These are phyloP conservation scores for Nymphaea colorata DNA, from an alignment of 164 flowering plant genomes.

Conservation along the genomic window DNA sequence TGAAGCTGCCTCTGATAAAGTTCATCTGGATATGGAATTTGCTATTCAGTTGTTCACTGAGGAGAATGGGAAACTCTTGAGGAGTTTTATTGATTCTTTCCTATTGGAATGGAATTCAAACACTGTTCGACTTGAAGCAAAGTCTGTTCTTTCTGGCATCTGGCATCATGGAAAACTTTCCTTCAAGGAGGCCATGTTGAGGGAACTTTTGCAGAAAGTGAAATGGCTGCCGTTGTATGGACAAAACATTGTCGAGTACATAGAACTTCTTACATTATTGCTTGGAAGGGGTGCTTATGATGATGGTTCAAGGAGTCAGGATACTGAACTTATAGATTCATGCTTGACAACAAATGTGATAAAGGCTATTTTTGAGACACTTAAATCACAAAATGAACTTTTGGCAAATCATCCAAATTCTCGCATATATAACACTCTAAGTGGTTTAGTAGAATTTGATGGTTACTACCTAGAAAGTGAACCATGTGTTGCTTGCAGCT, in stretches of 20 bases:
- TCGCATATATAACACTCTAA: slow-evolving; percentile 87
- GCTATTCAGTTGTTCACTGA: slow-evolving; percentile 58
- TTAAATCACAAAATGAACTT: slow-evolving; percentile 87
- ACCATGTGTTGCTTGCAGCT: slow-evolving; percentile 99
- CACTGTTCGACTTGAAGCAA: slow-evolving; percentile 81
- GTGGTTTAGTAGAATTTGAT: slow-evolving; percentile 94
- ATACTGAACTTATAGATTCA: slow-evolving; percentile 50
- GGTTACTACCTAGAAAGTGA: slow-evolving; percentile 99
- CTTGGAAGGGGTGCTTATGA: slow-evolving; percentile 61
- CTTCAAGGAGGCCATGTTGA: slow-evolving; percentile 64
- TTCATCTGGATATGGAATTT: slow-evolving; percentile 82
- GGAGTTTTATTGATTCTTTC: slow-evolving; percentile 72
- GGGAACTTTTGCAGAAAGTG: slow-evolving; percentile 58
- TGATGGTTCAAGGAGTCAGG: slow-evolving; percentile 47
- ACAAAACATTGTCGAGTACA: slow-evolving; percentile 82
- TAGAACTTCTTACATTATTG: slow-evolving; percentile 68
- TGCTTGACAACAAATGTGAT: slow-evolving; percentile 79
- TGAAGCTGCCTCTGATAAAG: slow-evolving; percentile 70
- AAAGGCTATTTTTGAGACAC: slow-evolving; percentile 77
- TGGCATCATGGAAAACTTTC: slow-evolving; percentile 88
- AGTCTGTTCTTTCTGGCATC: slow-evolving; percentile 68
- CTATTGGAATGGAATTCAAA: slow-evolving; percentile 91
- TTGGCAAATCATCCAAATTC: slow-evolving; percentile 98
- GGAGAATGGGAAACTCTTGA: slow-evolving; percentile 47
- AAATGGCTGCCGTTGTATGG: slow-evolving; percentile 80